These are phyloP conservation scores for Fusarium anthophilum DNA, from an alignment of 2,329 filamentous ascomycete species.

Conservation along the genomic window DNA sequence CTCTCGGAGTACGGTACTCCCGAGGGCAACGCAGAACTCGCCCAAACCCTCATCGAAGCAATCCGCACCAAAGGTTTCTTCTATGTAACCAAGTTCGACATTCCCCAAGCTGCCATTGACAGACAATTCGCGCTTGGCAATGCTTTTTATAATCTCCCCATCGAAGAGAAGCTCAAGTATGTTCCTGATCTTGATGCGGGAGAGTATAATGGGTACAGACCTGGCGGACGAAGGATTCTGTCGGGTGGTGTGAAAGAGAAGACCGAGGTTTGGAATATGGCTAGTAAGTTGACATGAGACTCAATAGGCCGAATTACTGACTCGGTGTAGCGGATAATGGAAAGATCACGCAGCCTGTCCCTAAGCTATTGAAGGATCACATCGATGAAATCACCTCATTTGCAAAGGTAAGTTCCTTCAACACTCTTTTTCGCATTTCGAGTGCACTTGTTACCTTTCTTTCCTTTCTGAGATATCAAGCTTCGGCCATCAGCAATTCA, in stretches of 20 bases:
- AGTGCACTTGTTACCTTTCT: too few relatives aligned
- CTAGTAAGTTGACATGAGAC: constrained; percentile 38
- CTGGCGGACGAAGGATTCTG: constrained; percentile 52
- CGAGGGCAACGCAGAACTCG: constrained; percentile 44
- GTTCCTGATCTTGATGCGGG: constrained; percentile 57
- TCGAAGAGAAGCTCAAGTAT: constrained; percentile 69
- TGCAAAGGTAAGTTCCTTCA: constrained; percentile 8
- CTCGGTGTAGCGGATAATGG: constrained; percentile 41
- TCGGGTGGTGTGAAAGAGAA: constrained; percentile 53
- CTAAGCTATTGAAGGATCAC: background rate
- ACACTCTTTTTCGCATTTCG: accelerated
- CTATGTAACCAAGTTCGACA: constrained; percentile 65
- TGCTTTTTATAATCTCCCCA: constrained; percentile 61
- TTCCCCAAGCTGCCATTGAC: constrained; percentile 66
- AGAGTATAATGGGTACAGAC: constrained; percentile 66
- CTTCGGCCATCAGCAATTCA: too few relatives aligned
- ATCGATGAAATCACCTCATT: constrained; percentile 24
- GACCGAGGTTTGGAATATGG: constrained; percentile 52
- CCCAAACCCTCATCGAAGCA: constrained; percentile 45
- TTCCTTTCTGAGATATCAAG: too few relatives aligned
- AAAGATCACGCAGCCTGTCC: constrained; percentile 41
- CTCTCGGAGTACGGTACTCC: constrained; percentile 47
- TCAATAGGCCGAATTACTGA: background rate
- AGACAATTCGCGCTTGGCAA: constrained; percentile 68
- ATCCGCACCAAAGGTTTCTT: constrained; percentile 48